These are phyloP conservation scores for Hordeum vulgare DNA, from an alignment of 176 grass and related monocot genomes.

Conservation along the genomic window DNA sequence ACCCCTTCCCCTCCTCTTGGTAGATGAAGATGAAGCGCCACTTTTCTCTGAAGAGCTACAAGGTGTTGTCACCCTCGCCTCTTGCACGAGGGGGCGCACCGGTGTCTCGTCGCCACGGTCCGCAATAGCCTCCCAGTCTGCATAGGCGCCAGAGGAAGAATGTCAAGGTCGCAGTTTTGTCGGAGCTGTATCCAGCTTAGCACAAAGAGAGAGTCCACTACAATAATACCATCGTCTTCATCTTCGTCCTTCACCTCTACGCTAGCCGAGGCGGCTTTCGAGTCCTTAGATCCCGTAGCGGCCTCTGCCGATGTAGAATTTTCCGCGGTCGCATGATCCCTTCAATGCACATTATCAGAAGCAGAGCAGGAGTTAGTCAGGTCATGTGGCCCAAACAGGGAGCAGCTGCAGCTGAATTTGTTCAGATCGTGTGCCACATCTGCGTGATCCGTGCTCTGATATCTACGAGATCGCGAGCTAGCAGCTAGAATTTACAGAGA, in stretches of 20 bases:
- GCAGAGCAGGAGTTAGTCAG: background rate
- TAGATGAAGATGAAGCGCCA: constrained; percentile 22
- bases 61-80: constrained; percentile 14
- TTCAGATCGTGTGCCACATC: background rate
- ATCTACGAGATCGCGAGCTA: background rate
- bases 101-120: constrained; percentile 43
- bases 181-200: background rate
- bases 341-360: constrained; percentile 20
- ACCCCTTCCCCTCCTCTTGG: constrained; percentile 81
- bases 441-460: background rate
- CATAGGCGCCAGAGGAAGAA: constrained; percentile 8
- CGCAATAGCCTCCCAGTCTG: constrained; percentile 86
- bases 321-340: constrained; percentile 2
- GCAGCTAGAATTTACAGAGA: background rate
- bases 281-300: background rate
- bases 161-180: background rate
- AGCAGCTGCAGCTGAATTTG: background rate
- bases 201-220: background rate
- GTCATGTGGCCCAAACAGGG: background rate
- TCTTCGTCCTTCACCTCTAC: constrained; percentile 16
- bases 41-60: constrained; percentile 34
- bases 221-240: constrained; percentile 56
- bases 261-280: constrained; percentile 9
- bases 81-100: constrained; percentile 5
- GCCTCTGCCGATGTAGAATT: constrained; percentile 30